A percentile compares a stretch with the other conserved stretches of the same genome.
Evolutionary conservation across 257 asterid species (phyloP).

Genomic region (Gentiana straminea): DNA sequence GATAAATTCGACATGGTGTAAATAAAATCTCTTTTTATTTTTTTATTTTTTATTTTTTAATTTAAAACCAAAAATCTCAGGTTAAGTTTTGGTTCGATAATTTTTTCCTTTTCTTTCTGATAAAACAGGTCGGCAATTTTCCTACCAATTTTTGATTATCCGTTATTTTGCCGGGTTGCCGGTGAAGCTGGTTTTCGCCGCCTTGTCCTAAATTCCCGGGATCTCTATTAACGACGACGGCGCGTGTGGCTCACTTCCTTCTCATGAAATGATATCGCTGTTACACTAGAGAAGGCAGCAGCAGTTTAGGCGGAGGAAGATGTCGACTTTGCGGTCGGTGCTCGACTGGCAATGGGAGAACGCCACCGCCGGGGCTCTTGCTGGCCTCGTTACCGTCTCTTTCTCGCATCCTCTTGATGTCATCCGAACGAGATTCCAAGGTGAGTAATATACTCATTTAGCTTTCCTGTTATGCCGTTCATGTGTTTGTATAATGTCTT

Average conservation of each 20-base stretch:
- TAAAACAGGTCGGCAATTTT: too few species aligned
- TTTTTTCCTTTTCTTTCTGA: too few species aligned
- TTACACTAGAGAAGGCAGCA: background rate
- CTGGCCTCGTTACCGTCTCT: slow-evolving; percentile 79
- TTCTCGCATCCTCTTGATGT: slow-evolving; percentile 93
- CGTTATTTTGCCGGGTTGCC: background rate
- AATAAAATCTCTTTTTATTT: too few species aligned
- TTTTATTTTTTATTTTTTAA: too few species aligned
- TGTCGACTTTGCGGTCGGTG: slow-evolving; percentile 42
- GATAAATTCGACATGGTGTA: too few species aligned
- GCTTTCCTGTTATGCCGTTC: background rate
- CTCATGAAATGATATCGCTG: background rate
- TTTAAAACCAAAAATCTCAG: too few species aligned
- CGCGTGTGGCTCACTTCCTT: background rate
- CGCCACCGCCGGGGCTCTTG: slow-evolving; percentile 85
- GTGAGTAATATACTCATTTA: slow-evolving; percentile 8
- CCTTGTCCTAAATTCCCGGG: slow-evolving; percentile 6
- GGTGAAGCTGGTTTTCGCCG: background rate
- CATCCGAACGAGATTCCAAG: slow-evolving; percentile 93
- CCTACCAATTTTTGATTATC: background rate
- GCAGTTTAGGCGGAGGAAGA: slow-evolving; percentile 4
- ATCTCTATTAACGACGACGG: too few species aligned
- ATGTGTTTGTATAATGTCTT: background rate
- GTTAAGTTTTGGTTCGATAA: too few species aligned
- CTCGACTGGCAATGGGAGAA: slow-evolving; percentile 87